Conservation (phyloP, 202 grass and related monocot species). For the Miscanthus sacchariflorus region DNA sequence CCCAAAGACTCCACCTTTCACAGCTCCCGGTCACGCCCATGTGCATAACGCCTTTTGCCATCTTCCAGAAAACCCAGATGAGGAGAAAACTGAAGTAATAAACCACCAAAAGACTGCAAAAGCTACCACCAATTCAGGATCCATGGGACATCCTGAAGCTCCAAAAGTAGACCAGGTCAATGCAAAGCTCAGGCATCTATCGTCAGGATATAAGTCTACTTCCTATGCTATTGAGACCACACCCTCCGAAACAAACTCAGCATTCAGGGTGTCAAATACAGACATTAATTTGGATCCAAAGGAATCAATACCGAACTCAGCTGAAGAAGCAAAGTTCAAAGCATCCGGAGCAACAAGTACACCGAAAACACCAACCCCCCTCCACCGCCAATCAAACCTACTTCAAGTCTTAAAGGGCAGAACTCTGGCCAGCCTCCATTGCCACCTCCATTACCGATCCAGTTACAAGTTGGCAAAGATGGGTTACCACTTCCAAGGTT, state of each 20-base stretch:
- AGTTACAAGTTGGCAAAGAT: constrained; percentile 53
- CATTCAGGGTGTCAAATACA: background rate
- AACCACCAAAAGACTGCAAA: background rate
- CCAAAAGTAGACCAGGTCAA: background rate
- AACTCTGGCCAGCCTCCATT: constrained; percentile 40
- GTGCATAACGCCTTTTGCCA: background rate
- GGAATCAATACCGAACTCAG: constrained; percentile 14
- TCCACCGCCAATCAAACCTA: constrained; percentile 38
- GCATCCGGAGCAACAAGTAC: background rate
- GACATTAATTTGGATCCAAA: background rate
- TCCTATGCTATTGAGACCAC: background rate
- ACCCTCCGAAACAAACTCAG: constrained; percentile 11
- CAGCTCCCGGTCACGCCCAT: background rate
- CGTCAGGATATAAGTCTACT: background rate
- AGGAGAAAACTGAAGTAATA: background rate
- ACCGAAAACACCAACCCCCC: constrained; percentile 49
- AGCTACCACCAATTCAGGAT: background rate
- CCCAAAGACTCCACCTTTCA: constrained; percentile 18
- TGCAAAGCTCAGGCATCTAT: constrained; percentile 5
- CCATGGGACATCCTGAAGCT: constrained; percentile 6
- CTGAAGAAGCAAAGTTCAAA: background rate
- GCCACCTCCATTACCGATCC: constrained; percentile 55
- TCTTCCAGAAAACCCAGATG: constrained; percentile 36
- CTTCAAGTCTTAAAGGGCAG: constrained; percentile 31
- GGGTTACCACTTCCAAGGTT: constrained; percentile 63